A percentile compares a stretch with the other conserved stretches of the same genome.
Evolutionary conservation across 108 stramenopile species (phyloP).

Genomic region (Conticribra weissflogii): DNA sequence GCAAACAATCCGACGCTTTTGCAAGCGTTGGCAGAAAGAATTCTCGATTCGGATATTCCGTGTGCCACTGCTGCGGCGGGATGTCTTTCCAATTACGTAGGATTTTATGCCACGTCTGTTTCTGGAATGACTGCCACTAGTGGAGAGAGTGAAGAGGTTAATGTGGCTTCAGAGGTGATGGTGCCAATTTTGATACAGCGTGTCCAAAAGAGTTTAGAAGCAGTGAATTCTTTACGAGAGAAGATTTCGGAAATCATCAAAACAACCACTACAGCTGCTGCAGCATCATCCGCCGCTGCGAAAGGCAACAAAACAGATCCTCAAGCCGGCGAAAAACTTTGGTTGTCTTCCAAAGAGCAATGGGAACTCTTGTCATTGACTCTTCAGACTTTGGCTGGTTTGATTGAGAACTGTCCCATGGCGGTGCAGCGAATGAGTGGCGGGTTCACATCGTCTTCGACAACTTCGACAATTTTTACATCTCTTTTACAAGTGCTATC

Average conservation of each 20-base stretch:
- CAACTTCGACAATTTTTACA: neutral
- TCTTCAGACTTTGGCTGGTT: conserved; percentile 31
- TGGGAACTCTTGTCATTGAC: conserved; percentile 37
- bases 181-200: conserved; percentile 40
- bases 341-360: conserved; percentile 25
- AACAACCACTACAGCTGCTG: neutral
- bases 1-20: conserved; percentile 44
- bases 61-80: conserved; percentile 72
- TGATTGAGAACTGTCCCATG: conserved; percentile 42
- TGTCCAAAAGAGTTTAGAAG: conserved; percentile 12
- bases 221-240: neutral
- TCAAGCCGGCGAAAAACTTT: conserved; percentile 9
- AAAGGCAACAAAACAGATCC: neutral
- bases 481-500: neutral
- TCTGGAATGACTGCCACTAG: neutral
- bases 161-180: conserved; percentile 28
- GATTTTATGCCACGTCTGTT: conserved; percentile 12
- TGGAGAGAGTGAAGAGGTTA: neutral
- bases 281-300: neutral
- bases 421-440: conserved; percentile 22
- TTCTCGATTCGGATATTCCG: conserved; percentile 65
- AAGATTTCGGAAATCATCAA: neutral
- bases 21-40: conserved; percentile 72
- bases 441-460: neutral
- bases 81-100: conserved; percentile 66